phyloP scores from a whole-genome alignment of 164 flowering plant genomes.

The Warburgia ugandensis region DNA sequence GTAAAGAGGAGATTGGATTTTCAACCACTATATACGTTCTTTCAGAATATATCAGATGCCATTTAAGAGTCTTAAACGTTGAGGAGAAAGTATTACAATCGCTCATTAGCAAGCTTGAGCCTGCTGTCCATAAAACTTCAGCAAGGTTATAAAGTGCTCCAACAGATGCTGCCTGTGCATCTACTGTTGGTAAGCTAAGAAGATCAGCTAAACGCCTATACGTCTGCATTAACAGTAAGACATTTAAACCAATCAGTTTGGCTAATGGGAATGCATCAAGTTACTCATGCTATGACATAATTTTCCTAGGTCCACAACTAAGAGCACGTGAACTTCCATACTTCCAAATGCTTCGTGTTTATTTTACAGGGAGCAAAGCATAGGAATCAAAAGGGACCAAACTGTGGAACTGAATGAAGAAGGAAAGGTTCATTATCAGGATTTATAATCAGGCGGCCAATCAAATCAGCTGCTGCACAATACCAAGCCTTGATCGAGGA shows the following conservation, averaged over 20 bases:
- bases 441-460: slow-evolving; percentile 87
- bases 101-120: slow-evolving; percentile 82
- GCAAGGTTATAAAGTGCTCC: slow-evolving; percentile 91
- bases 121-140: slow-evolving; percentile 89
- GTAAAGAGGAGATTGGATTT: not conserved
- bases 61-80: not conserved
- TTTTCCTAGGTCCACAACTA: too few relatives aligned
- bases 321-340: too few relatives aligned
- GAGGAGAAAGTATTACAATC: slow-evolving; percentile 50
- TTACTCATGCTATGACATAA: too few relatives aligned
- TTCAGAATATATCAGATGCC: too few relatives aligned
- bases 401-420: slow-evolving; percentile 84
- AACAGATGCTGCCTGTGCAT: slow-evolving; percentile 97
- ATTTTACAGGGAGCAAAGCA: not conserved
- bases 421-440: slow-evolving; percentile 94
- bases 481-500: slow-evolving; percentile 90
- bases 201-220: slow-evolving; percentile 85
- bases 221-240: slow-evolving; percentile 41
- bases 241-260: not conserved
- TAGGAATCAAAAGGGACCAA: slow-evolving; percentile 12
- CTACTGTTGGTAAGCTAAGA: slow-evolving; percentile 59
- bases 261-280: too few relatives aligned
- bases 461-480: slow-evolving; percentile 91
- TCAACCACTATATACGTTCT: too few relatives aligned
- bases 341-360: too few relatives aligned